A percentile compares a stretch with the other conserved stretches of the same genome.
These are phyloP conservation scores for Neohortaea acidophila DNA, from an alignment of 495 filamentous ascomycete genomes.

Conservation along the genomic window DNA sequence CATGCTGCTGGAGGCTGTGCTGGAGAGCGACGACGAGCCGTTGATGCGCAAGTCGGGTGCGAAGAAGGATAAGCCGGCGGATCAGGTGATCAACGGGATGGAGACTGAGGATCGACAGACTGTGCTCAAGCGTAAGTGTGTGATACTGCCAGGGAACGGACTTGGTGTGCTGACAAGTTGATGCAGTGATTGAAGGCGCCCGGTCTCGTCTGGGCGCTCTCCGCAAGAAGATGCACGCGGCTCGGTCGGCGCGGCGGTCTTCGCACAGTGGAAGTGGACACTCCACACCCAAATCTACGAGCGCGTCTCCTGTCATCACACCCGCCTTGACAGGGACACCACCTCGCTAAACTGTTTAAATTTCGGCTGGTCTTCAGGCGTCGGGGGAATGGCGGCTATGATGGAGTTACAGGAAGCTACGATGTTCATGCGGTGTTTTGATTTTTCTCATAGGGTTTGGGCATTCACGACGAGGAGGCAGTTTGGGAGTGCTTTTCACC, in stretches of 20 bases:
- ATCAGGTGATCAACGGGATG: conserved; percentile 26
- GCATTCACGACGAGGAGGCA: no score
- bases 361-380: no score
- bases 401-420: no score
- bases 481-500: no score
- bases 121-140: conserved; percentile 28
- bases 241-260: conserved; percentile 19
- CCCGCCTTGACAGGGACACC: conserved; percentile 8
- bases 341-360: no score
- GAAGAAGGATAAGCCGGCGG: conserved; percentile 21
- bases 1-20: conserved; percentile 80
- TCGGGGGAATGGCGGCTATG: no score
- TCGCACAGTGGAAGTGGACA: conserved; percentile 12
- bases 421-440: no score
- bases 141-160: background rate
- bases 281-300: conserved; percentile 10
- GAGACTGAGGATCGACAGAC: conserved; percentile 29
- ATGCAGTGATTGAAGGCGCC: conserved; percentile 27
- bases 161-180: background rate
- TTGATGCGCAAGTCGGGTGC: conserved; percentile 15
- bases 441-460: no score
- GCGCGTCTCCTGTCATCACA: conserved; percentile 4
- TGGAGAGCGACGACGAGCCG: conserved; percentile 67
- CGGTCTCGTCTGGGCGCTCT: conserved; percentile 22
- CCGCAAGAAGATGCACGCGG: conserved; percentile 25